Evolutionary conservation across 2,329 filamentous ascomycete genomes (phyloP).

Genomic region (Stenocarpella maydis): DNA sequence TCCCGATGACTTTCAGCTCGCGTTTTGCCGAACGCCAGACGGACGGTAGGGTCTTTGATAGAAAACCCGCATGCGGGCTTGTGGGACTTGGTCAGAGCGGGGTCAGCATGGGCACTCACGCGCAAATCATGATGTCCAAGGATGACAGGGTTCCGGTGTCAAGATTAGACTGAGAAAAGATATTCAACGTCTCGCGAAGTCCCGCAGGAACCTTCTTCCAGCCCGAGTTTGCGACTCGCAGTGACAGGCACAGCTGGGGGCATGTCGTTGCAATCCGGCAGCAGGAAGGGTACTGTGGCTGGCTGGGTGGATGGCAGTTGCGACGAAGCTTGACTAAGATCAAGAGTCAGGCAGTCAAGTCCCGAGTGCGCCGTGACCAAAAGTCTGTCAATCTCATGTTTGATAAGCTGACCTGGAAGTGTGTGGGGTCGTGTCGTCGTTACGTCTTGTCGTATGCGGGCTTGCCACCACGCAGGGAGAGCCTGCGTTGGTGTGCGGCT

Average conservation of each 20-base stretch:
- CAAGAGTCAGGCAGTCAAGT: conserved; percentile 12
- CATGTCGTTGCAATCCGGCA: conserved; percentile 8
- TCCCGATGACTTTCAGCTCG: neutral
- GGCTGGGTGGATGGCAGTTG: conserved; percentile 15
- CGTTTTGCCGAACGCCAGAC: conserved; percentile 10
- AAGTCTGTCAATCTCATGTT: conserved; percentile 20
- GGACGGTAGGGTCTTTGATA: neutral
- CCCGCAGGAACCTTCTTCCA: conserved; percentile 28
- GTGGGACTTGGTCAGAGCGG: conserved; percentile 13
- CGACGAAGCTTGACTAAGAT: conserved; percentile 11
- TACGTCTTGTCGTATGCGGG: neutral
- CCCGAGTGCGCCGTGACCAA: conserved; percentile 8
- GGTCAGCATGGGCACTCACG: conserved; percentile 15
- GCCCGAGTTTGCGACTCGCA: conserved; percentile 21
- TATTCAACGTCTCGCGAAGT: conserved; percentile 17
- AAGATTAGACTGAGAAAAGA: conserved; percentile 19
- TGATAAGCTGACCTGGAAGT: conserved; percentile 25
- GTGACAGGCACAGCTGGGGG: conserved; percentile 19
- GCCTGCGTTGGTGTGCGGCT: conserved; percentile 17
- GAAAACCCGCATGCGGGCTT: conserved; percentile 8
- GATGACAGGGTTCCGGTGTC: conserved; percentile 25
- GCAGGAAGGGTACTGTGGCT: conserved; percentile 1
- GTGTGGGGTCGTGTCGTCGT: neutral
- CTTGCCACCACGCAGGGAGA: conserved; percentile 19
- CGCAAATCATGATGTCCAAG: conserved; percentile 24